A percentile compares a stretch with the other conserved stretches of the same genome.
Evolutionary conservation across 2,329 filamentous ascomycete genomes (phyloP).

Genomic region (Torrubiellomyces zombiae): DNA sequence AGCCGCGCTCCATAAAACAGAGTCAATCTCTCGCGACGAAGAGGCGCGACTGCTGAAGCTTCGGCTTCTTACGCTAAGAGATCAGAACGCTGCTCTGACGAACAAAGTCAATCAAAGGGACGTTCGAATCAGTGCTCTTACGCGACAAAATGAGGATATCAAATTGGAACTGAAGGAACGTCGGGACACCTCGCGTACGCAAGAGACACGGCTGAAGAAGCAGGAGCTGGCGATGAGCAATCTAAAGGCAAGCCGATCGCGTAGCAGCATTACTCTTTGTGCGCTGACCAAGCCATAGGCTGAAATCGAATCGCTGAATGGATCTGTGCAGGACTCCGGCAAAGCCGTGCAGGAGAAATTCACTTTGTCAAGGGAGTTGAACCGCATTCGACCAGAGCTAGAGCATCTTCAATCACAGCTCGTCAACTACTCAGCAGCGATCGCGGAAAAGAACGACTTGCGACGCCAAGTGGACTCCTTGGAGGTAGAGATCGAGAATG

Average conservation of each 20-base stretch:
- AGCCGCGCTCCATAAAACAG: conserved; percentile 43
- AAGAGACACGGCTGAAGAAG: conserved; percentile 30
- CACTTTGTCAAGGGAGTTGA: conserved; percentile 32
- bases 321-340: conserved; percentile 49
- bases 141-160: conserved; percentile 21
- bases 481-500: conserved; percentile 69
- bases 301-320: conserved; percentile 53
- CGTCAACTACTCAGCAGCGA: conserved; percentile 44
- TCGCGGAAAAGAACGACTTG: conserved; percentile 65
- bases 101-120: conserved; percentile 44
- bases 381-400: conserved; percentile 35
- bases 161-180: conserved; percentile 25
- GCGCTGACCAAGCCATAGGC: conserved; percentile 28
- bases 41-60: conserved; percentile 53
- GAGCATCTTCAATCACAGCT: conserved; percentile 39
- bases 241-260: conserved; percentile 22
- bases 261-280: too few species aligned
- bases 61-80: conserved; percentile 51
- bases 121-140: conserved; percentile 35
- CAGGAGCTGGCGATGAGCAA: conserved; percentile 31
- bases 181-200: conserved; percentile 23
- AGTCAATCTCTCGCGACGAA: conserved; percentile 59
- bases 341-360: conserved; percentile 48
- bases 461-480: conserved; percentile 62
- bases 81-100: conserved; percentile 55